These are phyloP conservation scores for Trametes hirsuta DNA, from an alignment of 1,284 basidiomycete species.

Conservation along the genomic window DNA sequence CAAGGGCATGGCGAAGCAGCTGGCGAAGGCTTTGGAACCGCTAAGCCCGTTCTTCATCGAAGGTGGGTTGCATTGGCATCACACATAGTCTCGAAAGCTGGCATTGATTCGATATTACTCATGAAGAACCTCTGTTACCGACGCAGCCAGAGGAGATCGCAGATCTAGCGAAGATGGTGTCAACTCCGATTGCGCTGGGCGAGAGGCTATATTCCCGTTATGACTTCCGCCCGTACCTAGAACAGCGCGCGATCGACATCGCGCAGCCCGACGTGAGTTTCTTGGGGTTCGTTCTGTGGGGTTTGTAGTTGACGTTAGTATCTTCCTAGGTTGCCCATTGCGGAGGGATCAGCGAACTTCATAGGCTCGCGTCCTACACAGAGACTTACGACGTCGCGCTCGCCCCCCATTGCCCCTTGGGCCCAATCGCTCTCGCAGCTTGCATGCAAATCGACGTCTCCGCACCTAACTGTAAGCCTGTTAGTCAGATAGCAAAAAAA, in stretches of 20 bases:
- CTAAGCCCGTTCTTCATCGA: slow-evolving; percentile 76
- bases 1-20: slow-evolving; percentile 79
- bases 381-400: slow-evolving; percentile 71
- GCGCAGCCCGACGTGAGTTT: slow-evolving; percentile 70
- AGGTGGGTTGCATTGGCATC: slow-evolving; percentile 35
- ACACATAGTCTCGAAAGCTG: not conserved
- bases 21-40: slow-evolving; percentile 68
- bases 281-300: not conserved
- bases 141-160: slow-evolving; percentile 71
- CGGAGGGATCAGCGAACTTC: slow-evolving; percentile 76
- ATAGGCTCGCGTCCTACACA: slow-evolving; percentile 69
- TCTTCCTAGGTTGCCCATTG: slow-evolving; percentile 58
- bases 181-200: slow-evolving; percentile 73
- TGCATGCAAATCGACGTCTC: slow-evolving; percentile 61
- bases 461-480: slow-evolving; percentile 56
- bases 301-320: not conserved
- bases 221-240: slow-evolving; percentile 75
- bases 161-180: slow-evolving; percentile 61
- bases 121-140: slow-evolving; percentile 65
- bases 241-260: slow-evolving; percentile 71
- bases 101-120: not conserved
- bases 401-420: slow-evolving; percentile 66
- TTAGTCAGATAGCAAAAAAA: not conserved
- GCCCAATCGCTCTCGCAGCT: slow-evolving; percentile 77
- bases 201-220: slow-evolving; percentile 72